Evolutionary conservation across 768 basidiomycete species (phyloP).

Genomic region (Russula griseocarnosa): DNA sequence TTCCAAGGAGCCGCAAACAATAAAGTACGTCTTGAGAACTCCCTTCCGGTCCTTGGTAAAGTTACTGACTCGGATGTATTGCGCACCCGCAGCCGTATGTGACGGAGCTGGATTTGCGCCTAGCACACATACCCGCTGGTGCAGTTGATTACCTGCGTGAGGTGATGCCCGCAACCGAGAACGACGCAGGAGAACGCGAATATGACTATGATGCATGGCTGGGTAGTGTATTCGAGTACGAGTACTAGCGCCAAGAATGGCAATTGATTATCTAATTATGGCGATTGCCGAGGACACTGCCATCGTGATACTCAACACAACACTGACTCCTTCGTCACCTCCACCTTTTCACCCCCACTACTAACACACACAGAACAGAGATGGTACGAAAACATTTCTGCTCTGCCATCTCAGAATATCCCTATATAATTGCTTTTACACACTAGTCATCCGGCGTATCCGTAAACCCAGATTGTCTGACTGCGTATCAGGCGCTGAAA

Average conservation of each 20-base stretch:
- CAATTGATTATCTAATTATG: constrained; percentile 21
- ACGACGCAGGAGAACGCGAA: constrained; percentile 56
- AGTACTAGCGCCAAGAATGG: constrained; percentile 33
- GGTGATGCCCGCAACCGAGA: constrained; percentile 62
- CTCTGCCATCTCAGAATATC: not conserved
- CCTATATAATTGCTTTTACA: not conserved
- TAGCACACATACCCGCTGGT: constrained; percentile 71
- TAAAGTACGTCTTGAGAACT: constrained; percentile 53
- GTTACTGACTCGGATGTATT: constrained; percentile 3
- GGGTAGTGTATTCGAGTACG: constrained; percentile 68
- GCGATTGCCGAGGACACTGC: constrained; percentile 23
- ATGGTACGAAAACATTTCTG: constrained; percentile 22
- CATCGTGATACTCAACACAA: constrained; percentile 11
- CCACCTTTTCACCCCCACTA: not conserved
- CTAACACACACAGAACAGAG: constrained; percentile 5
- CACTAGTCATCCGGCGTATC: constrained; percentile 62
- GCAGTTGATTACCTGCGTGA: constrained; percentile 80
- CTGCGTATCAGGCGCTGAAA: constrained; percentile 66
- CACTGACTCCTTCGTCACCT: not conserved
- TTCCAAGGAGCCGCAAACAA: constrained; percentile 89
- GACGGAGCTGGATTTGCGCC: constrained; percentile 85
- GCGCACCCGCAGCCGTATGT: constrained; percentile 66
- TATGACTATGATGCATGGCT: constrained; percentile 85
- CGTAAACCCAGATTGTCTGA: constrained; percentile 55
- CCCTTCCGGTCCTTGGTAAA: not conserved